Evolutionary conservation across 371 early-diverging fungal species (phyloP).

Genomic region (Batrachochytrium dendrobatidis): DNA sequence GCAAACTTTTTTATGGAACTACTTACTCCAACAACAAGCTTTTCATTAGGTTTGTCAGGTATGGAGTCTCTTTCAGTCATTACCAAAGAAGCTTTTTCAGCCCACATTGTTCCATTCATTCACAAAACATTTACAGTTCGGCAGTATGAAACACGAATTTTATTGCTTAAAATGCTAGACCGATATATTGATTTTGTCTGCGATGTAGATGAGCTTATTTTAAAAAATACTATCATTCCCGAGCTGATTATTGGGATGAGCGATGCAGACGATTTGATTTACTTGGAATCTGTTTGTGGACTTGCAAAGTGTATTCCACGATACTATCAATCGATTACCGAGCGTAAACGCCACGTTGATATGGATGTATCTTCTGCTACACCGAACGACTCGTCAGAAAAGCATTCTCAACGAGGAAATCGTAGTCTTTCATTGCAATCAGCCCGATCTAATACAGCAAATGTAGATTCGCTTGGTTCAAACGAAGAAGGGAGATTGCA

Average conservation of each 20-base stretch:
- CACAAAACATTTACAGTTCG: constrained; percentile 9
- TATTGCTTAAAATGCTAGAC: constrained; percentile 20
- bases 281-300: constrained; percentile 9
- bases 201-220: constrained; percentile 9
- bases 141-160: constrained; percentile 15
- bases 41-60: too few relatives aligned
- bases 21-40: constrained; percentile 4
- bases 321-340: neutral
- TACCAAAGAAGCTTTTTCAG: constrained; percentile 8
- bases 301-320: constrained; percentile 4
- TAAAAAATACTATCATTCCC: constrained; percentile 14
- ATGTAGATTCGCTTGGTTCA: too few relatives aligned
- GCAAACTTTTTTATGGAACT: constrained; percentile 17
- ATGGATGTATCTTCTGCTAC: neutral
- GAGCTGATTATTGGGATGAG: constrained; percentile 17
- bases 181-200: constrained; percentile 10
- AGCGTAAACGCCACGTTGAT: neutral
- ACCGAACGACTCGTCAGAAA: neutral
- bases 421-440: too few relatives aligned
- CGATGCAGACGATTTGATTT: constrained; percentile 9
- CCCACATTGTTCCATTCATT: constrained; percentile 26
- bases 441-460: too few relatives aligned
- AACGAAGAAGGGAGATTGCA: too few relatives aligned
- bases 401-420: too few relatives aligned
- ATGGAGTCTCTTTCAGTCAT: constrained; percentile 10